phyloP scores from a whole-genome alignment of 2,329 filamentous ascomycete genomes.

The Verticillium zaregamsianum region DNA sequence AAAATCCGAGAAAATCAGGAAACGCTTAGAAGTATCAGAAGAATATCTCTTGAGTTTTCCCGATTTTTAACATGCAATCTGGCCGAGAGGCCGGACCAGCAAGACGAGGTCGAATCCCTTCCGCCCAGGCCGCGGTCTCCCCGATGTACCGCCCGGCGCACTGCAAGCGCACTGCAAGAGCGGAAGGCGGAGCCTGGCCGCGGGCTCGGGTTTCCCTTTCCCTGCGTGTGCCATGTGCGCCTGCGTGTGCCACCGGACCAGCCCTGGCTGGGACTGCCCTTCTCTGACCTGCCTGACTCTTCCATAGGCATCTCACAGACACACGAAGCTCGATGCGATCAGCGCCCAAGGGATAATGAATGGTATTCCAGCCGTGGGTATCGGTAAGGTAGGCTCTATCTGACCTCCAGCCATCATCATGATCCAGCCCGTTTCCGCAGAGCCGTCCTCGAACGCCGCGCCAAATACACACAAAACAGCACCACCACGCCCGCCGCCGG shows the following conservation, averaged over 20 bases:
- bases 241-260: too few relatives aligned
- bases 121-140: neutral
- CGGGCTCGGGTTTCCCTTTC: neutral
- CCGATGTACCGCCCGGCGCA: neutral
- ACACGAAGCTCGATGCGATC: too few relatives aligned
- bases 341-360: neutral
- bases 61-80: neutral
- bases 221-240: neutral
- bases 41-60: neutral
- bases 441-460: neutral
- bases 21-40: rapidly evolving
- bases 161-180: neutral
- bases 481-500: too few relatives aligned
- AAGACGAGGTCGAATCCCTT: neutral
- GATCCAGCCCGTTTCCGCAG: neutral
- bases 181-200: neutral
- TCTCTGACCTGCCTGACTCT: too few relatives aligned
- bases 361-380: neutral
- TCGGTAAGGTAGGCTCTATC: neutral
- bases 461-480: neutral
- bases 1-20: neutral
- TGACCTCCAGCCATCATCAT: neutral
- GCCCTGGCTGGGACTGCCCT: too few relatives aligned
- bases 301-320: too few relatives aligned
- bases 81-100: neutral